Conservation (phyloP, 805 yeast species). For the Wickerhamomyces subpelliculosus region DNA sequence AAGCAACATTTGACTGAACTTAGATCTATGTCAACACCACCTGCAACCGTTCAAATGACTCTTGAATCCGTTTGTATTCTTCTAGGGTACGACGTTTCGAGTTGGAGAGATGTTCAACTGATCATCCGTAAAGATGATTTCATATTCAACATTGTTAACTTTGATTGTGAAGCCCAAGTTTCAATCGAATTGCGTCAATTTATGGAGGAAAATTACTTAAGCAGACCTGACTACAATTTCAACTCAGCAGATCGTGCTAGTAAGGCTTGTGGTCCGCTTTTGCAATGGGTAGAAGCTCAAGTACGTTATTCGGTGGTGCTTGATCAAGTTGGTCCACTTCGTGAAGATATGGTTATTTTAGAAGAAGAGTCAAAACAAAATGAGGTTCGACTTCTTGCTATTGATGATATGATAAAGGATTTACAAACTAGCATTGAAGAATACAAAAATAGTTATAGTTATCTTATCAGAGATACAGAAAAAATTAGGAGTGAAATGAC, state of each 20-base stretch:
- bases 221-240: slow-evolving; percentile 56
- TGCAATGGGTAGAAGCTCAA: slow-evolving; percentile 88
- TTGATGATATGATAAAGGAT: slow-evolving; percentile 75
- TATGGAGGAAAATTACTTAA: slow-evolving; percentile 56
- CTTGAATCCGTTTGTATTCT: slow-evolving; percentile 82
- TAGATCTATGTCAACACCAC: slow-evolving; percentile 86
- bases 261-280: slow-evolving; percentile 89
- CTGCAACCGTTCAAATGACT: slow-evolving; percentile 76
- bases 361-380: slow-evolving; percentile 58
- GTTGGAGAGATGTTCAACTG: slow-evolving; percentile 80
- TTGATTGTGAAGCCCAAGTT: slow-evolving; percentile 56
- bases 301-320: slow-evolving; percentile 67
- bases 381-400: slow-evolving; percentile 62
- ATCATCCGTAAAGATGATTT: slow-evolving; percentile 84
- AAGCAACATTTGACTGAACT: slow-evolving; percentile 88
- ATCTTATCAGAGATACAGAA: slow-evolving; percentile 73
- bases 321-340: slow-evolving; percentile 66
- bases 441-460: slow-evolving; percentile 64
- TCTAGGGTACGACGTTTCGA: slow-evolving; percentile 57
- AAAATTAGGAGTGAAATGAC: slow-evolving; percentile 64
- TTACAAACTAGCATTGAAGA: slow-evolving; percentile 59
- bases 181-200: slow-evolving; percentile 41
- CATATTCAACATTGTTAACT: slow-evolving; percentile 72
- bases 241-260: slow-evolving; percentile 82
- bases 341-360: slow-evolving; percentile 52